Conservation (phyloP, 352 stramenopile species). For the Phytopythium aichiense region DNA sequence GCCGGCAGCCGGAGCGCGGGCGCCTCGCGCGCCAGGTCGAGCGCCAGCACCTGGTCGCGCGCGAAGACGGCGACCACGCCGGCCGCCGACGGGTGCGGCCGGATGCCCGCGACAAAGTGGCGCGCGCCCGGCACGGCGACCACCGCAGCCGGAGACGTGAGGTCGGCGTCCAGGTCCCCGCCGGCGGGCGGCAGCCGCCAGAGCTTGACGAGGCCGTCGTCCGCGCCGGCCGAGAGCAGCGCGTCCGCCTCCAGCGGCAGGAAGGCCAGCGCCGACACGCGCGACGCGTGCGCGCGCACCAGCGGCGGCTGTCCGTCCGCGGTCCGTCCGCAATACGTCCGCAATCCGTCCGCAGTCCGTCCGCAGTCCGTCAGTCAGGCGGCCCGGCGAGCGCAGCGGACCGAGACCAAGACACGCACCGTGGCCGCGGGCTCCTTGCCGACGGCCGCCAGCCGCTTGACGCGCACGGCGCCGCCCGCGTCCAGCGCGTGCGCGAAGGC, state of each 20-base stretch:
- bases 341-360: background rate
- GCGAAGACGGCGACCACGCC: constrained; percentile 41
- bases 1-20: constrained; percentile 14
- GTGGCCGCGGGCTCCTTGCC: constrained; percentile 24
- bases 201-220: constrained; percentile 42
- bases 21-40: constrained; percentile 38
- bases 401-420: background rate
- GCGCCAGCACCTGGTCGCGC: constrained; percentile 34
- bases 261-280: constrained; percentile 62
- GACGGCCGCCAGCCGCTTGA: constrained; percentile 44
- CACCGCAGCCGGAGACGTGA: constrained; percentile 12
- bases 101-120: constrained; percentile 30
- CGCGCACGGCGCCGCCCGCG: constrained; percentile 51
- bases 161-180: constrained; percentile 21
- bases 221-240: constrained; percentile 54
- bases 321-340: too few species aligned
- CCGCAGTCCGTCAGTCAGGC: background rate
- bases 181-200: constrained; percentile 42
- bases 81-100: constrained; percentile 50
- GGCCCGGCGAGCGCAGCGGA: too few species aligned
- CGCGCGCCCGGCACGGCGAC: constrained; percentile 10
- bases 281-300: constrained; percentile 52
- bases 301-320: constrained; percentile 33
- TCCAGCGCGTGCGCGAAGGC: constrained; percentile 69
- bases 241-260: constrained; percentile 45